Base-by-base conservation (phyloP, 306 rosid genomes). In the Vigna radiata region DNA sequence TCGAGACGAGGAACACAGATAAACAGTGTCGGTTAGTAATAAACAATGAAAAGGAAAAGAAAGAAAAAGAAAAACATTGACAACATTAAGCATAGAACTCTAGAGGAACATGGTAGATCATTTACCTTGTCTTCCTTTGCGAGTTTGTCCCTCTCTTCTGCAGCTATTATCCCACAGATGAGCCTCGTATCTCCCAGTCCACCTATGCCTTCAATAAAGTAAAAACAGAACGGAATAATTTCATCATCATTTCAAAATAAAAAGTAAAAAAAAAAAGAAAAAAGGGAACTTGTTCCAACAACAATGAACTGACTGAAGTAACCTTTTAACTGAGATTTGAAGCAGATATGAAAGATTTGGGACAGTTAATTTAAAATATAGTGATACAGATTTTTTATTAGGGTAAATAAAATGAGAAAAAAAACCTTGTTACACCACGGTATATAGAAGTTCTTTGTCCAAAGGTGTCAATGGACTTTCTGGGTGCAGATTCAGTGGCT, bases 171-270 rank as follows among this genome's bases (percentile, higher is more conserved):
- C 98, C 98, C 98, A 93, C 4, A 93, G 81, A 70, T 93, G 97
- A 81, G 98, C 98, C 73, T 93, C 98, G 77, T 93, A 93, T 86
- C 98, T 93, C 3, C 98, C 97, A 0, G 98, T 93, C 98, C 98
- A 93, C 80, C 98, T 88, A 79, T 93, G 98, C 83, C 98, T 93
- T 63, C 62, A 76, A 47, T 48, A 12, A 37, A 49, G 18, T 7
- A 37, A 52, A 76, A 61, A 27, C n/a, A 81, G 75, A 81, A 70
- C 61, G 9, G 2, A 41, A 68, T 81, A 76, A 70, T 0, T 16
- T 70, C 54, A 69, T 13, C 8, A 61, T 61, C 53, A 63, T 61
- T 31, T 33, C 59, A 70, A 11, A 55, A 56, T 12, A 5, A 15
- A 25, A 74, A 36, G 5, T 29, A 31, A 5, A 4, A 8, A 2